phyloP scores from a whole-genome alignment of 805 yeast species.

The Myxozyma neotropica region DNA sequence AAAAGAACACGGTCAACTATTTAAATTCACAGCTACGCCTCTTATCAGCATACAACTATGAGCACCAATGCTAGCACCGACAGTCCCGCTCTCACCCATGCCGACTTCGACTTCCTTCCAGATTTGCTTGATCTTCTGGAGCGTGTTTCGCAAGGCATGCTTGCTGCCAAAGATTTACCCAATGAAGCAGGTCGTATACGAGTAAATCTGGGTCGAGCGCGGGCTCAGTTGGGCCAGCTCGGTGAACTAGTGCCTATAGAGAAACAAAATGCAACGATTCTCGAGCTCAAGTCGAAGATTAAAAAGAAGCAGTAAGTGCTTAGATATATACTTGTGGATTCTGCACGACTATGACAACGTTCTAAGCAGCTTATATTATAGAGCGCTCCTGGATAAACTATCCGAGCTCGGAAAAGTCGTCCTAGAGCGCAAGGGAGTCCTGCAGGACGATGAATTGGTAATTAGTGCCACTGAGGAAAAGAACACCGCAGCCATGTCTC shows the following conservation, averaged over 20 bases:
- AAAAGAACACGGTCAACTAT: no score
- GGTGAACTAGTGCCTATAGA: not conserved
- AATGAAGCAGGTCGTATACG: conserved; percentile 27
- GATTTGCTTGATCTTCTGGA: conserved; percentile 26
- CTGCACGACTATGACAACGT: not conserved
- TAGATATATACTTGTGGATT: not conserved
- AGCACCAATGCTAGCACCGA: not conserved
- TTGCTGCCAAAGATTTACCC: conserved; percentile 22
- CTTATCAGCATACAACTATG: not conserved
- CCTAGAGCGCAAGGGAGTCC: not conserved
- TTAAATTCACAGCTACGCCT: no score
- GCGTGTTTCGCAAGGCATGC: conserved; percentile 23
- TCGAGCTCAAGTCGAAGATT: conserved; percentile 2
- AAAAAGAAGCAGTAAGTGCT: conserved; percentile 12
- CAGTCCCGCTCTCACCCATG: not conserved
- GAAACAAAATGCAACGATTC: conserved; percentile 12
- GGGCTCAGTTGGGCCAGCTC: conserved; percentile 8
- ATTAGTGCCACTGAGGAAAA: not conserved
- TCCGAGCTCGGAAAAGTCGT: conserved; percentile 2
- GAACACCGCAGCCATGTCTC: not conserved
- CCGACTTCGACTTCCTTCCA: conserved; percentile 28
- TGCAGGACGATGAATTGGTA: conserved; percentile 6
- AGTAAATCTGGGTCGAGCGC: conserved; percentile 12
- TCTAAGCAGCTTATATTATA: not conserved
- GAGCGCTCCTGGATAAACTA: not conserved